These are phyloP conservation scores for Podila epigama DNA, from an alignment of 192 early-diverging fungal species.

Conservation along the genomic window DNA sequence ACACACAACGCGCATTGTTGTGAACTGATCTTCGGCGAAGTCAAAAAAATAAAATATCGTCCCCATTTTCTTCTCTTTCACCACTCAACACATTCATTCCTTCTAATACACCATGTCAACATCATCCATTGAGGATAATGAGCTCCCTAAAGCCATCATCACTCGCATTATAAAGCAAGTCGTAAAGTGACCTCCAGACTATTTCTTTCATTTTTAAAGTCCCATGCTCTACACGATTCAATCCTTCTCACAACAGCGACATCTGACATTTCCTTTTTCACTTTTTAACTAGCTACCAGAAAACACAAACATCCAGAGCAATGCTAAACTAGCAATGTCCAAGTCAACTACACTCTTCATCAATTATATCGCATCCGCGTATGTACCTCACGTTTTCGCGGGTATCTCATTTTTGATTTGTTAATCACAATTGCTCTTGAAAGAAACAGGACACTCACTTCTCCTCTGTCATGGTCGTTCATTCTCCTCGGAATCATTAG, in stretches of 20 bases:
- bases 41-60: too few relatives aligned
- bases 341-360: conserved; percentile 62
- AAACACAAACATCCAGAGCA: conserved; percentile 56
- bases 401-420: too few relatives aligned
- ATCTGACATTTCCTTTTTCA: too few relatives aligned
- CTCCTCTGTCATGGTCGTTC: not conserved
- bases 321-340: conserved; percentile 58
- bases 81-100: not conserved
- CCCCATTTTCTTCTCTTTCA: too few relatives aligned
- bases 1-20: too few relatives aligned
- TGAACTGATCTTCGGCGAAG: not conserved
- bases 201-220: not conserved
- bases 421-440: too few relatives aligned
- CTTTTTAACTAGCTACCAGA: conserved; percentile 60
- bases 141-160: conserved; percentile 57
- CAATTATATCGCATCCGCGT: conserved; percentile 58
- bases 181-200: conserved; percentile 22
- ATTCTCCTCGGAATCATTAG: conserved; percentile 13
- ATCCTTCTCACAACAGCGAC: not conserved
- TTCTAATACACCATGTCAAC: conserved; percentile 15
- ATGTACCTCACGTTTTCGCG: conserved; percentile 17
- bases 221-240: too few relatives aligned
- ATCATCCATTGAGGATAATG: conserved; percentile 57
- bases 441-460: not conserved
- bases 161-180: conserved; percentile 55